Percentiles rank a stretch among this genome's conserved stretches.
Conservation (phyloP, 768 basidiomycete genomes). For the Boletus subcaerulescens region DNA sequence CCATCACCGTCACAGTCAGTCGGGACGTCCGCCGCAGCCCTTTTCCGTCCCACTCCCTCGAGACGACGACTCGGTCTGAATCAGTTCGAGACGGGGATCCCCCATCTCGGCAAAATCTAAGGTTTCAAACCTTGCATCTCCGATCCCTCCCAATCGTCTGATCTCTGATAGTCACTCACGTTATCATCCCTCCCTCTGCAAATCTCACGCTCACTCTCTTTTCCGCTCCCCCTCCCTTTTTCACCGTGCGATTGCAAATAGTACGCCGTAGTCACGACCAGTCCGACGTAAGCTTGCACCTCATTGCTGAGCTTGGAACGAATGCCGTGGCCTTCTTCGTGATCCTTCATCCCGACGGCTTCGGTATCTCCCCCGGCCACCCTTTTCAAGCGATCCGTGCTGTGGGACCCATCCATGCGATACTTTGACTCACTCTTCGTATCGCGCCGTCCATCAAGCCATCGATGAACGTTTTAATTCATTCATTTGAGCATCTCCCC, state of each 20-base stretch:
- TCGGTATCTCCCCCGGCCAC: constrained; percentile 27
- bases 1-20: constrained; percentile 12
- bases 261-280: not conserved
- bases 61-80: constrained; percentile 2
- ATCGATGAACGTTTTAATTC: constrained; percentile 26
- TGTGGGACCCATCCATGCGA: not conserved
- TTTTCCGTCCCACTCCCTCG: not conserved
- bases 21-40: not conserved
- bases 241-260: too few relatives aligned
- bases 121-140: constrained; percentile 29
- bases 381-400: not conserved
- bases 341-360: constrained; percentile 6
- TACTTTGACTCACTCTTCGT: constrained; percentile 5
- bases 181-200: constrained; percentile 28
- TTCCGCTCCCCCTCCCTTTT: not conserved
- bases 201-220: constrained; percentile 25
- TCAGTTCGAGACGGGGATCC: constrained; percentile 15
- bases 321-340: constrained; percentile 13
- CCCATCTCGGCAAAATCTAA: constrained; percentile 31
- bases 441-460: constrained; percentile 16
- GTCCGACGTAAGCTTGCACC: not conserved
- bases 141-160: constrained; percentile 21
- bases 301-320: constrained; percentile 11
- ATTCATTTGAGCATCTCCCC: constrained; percentile 21
- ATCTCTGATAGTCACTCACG: constrained; percentile 27